A percentile compares a stretch with the other conserved stretches of the same genome.
phyloP scores from a whole-genome alignment of 2,329 filamentous ascomycete genomes.

The Fusarium napiforme region DNA sequence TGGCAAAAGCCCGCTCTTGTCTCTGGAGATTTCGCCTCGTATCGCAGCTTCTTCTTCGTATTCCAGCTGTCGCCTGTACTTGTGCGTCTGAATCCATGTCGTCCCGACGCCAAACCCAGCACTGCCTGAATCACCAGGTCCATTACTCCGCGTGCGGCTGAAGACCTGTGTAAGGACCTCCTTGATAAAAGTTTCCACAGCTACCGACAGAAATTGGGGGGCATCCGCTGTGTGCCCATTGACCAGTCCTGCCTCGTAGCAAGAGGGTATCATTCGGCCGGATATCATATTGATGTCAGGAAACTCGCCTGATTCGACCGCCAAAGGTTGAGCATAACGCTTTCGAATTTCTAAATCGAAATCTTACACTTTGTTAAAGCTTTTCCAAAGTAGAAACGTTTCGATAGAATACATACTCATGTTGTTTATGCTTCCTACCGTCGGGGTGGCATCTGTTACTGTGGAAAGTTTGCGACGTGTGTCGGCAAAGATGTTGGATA shows the following conservation, averaged over 20 bases:
- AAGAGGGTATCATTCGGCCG: conserved; percentile 73
- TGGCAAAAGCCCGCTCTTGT: conserved; percentile 81
- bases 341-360: conserved; percentile 75
- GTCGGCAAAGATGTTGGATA: conserved; percentile 64
- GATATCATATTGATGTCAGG: conserved; percentile 73
- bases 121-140: conserved; percentile 69
- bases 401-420: conserved; percentile 70
- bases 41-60: conserved; percentile 79
- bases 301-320: conserved; percentile 75
- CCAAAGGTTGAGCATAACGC: conserved; percentile 71
- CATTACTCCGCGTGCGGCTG: conserved; percentile 72
- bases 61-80: conserved; percentile 79
- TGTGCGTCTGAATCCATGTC: conserved; percentile 80
- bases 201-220: conserved; percentile 71
- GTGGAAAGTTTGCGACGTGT: conserved; percentile 58
- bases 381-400: background rate
- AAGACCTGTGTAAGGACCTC: conserved; percentile 72
- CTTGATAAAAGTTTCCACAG: conserved; percentile 75
- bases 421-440: conserved; percentile 80
- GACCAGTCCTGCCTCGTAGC: conserved; percentile 72
- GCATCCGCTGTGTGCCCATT: conserved; percentile 70
- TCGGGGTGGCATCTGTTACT: conserved; percentile 71
- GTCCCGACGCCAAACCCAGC: conserved; percentile 73
- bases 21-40: conserved; percentile 78
- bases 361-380: conserved; percentile 56